Evolutionary conservation across 192 early-diverging fungal genomes (phyloP).

Genomic region (Spinellus fusiger): DNA sequence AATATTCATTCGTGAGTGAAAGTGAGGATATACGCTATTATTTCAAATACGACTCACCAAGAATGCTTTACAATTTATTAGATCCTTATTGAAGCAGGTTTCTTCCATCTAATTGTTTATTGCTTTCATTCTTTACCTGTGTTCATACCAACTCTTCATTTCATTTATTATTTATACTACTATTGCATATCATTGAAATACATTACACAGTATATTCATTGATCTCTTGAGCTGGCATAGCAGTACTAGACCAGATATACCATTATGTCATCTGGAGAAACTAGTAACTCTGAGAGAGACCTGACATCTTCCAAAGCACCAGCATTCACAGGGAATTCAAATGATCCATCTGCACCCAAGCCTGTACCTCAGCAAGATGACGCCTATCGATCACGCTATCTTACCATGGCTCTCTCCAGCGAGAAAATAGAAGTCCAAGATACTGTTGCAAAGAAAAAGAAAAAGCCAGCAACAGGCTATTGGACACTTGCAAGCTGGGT

Average conservation of each 20-base stretch:
- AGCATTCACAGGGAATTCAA: background rate
- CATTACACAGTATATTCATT: no score
- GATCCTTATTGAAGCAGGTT: background rate
- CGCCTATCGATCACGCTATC: background rate
- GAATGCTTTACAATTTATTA: background rate
- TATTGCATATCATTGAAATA: no score
- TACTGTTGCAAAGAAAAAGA: background rate
- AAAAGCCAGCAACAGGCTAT: background rate
- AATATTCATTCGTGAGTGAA: background rate
- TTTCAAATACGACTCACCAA: background rate
- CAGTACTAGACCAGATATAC: no score
- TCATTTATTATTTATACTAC: no score
- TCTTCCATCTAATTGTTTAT: no score
- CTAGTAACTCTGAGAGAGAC: no score
- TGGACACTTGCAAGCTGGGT: slow-evolving; percentile 20
- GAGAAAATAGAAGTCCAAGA: background rate
- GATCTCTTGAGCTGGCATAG: no score
- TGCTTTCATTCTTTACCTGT: no score
- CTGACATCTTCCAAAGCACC: no score
- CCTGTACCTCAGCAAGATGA: background rate
- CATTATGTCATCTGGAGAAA: no score
- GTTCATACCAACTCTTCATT: no score
- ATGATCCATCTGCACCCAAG: background rate
- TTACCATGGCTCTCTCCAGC: background rate
- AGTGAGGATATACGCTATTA: no score